These are phyloP conservation scores for Scheffersomyces spartinae DNA, from an alignment of 805 yeast species.

Conservation along the genomic window DNA sequence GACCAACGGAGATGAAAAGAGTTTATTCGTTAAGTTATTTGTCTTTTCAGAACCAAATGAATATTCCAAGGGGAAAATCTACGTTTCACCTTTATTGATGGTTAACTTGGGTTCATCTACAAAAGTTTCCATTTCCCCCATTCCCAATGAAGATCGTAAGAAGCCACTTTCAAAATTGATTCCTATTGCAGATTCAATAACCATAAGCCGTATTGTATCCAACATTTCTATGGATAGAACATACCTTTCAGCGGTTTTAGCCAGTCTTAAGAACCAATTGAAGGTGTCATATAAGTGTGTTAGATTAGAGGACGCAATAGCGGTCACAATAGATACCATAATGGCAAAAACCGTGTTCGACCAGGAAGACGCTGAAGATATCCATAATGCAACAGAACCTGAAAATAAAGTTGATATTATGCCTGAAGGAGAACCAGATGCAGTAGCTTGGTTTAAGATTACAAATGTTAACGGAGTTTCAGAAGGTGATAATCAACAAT, in stretches of 20 bases:
- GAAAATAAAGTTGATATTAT: constrained; percentile 21
- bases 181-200: constrained; percentile 51
- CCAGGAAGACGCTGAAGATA: constrained; percentile 15
- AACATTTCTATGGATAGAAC: constrained; percentile 56
- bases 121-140: constrained; percentile 9
- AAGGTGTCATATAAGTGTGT: constrained; percentile 49
- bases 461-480: constrained; percentile 35
- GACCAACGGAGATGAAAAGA: constrained; percentile 5
- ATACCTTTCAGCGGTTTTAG: constrained; percentile 47
- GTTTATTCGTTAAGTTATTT: constrained; percentile 31
- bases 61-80: constrained; percentile 26
- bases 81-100: constrained; percentile 53
- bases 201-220: constrained; percentile 56
- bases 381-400: constrained; percentile 7
- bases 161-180: constrained; percentile 13
- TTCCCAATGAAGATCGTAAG: constrained; percentile 6
- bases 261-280: constrained; percentile 52
- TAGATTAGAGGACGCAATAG: constrained; percentile 54
- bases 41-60: constrained; percentile 57
- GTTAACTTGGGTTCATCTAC: constrained; percentile 34
- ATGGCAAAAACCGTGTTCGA: constrained; percentile 46
- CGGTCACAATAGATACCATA: constrained; percentile 64
- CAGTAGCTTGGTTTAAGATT: constrained; percentile 79
- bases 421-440: constrained; percentile 56
- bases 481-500: constrained; percentile 23